Conservation (phyloP, 2,329 filamentous ascomycete species). For the Simplicillium sp. region DNA sequence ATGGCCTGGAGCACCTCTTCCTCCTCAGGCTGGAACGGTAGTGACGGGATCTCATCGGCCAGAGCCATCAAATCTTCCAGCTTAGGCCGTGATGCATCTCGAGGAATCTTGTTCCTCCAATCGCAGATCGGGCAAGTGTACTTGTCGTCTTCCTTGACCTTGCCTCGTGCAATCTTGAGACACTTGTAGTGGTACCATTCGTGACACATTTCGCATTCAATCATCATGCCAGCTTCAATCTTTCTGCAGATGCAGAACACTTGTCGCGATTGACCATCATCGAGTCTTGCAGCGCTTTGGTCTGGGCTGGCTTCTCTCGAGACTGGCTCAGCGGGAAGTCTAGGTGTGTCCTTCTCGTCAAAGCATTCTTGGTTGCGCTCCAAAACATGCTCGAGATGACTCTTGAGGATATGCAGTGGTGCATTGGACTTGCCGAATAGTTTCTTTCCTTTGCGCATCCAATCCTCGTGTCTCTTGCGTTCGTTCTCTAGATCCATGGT, state of each 20-base stretch:
- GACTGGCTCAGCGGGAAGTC: constrained; percentile 83
- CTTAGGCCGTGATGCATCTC: constrained; percentile 90
- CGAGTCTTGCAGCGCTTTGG: constrained; percentile 43
- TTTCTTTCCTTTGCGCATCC: constrained; percentile 98
- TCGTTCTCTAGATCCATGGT: constrained; percentile 91
- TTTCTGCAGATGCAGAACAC: constrained; percentile 96
- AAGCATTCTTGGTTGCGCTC: constrained; percentile 88
- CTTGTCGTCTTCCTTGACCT: constrained; percentile 96
- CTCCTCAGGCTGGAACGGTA: constrained; percentile 95
- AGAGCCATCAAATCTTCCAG: constrained; percentile 79
- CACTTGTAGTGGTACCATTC: constrained; percentile 99
- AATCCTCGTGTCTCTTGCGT: constrained; percentile 91
- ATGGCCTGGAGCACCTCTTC: constrained; percentile 80
- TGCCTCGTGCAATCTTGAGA: constrained; percentile 92
- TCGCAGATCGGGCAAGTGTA: constrained; percentile 98
- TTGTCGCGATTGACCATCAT: constrained; percentile 58
- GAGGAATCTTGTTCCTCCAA: constrained; percentile 92
- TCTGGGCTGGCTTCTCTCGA: constrained; percentile 66
- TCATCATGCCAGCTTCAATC: constrained; percentile 97
- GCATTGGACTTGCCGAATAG: constrained; percentile 97
- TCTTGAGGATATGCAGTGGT: constrained; percentile 87
- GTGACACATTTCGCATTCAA: constrained; percentile 95
- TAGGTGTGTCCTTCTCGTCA: constrained; percentile 74
- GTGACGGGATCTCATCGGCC: constrained; percentile 67
- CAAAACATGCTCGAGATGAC: constrained; percentile 87